Conservation (phyloP, 139 green algal species). For the Desmodesmus armatus region DNA sequence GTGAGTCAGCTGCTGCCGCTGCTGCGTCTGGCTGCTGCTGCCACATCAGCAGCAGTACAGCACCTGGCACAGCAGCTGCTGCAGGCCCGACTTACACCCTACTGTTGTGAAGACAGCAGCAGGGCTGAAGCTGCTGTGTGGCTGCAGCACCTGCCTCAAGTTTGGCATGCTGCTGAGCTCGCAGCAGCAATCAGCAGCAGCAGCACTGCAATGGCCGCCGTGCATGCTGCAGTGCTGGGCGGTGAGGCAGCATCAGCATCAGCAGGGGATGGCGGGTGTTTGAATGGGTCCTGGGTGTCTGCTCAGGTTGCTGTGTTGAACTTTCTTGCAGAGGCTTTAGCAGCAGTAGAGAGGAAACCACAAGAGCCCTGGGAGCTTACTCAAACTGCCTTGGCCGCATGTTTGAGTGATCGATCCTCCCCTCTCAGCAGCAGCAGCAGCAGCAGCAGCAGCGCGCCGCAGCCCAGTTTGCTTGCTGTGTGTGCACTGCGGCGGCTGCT, state of each 20-base stretch:
- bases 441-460: constrained; percentile 9
- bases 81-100: background rate
- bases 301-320: constrained; percentile 12
- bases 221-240: background rate
- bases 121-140: background rate
- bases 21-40: constrained; percentile 16
- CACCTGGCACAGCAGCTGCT: background rate
- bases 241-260: background rate
- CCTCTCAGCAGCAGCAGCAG: constrained; percentile 20
- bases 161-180: background rate
- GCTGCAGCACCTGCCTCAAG: constrained; percentile 36
- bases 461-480: constrained; percentile 12
- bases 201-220: constrained; percentile 23
- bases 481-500: constrained; percentile 17
- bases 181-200: background rate
- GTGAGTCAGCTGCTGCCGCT: constrained; percentile 19
- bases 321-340: constrained; percentile 20
- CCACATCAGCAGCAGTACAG: constrained; percentile 4
- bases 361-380: constrained; percentile 12
- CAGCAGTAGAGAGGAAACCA: constrained; percentile 13
- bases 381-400: background rate
- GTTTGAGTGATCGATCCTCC: background rate
- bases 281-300: background rate
- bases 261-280: background rate
- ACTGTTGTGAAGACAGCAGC: constrained; percentile 8